Conservation (phyloP, 352 stramenopile genomes). For the Phytophthora sp. region DNA sequence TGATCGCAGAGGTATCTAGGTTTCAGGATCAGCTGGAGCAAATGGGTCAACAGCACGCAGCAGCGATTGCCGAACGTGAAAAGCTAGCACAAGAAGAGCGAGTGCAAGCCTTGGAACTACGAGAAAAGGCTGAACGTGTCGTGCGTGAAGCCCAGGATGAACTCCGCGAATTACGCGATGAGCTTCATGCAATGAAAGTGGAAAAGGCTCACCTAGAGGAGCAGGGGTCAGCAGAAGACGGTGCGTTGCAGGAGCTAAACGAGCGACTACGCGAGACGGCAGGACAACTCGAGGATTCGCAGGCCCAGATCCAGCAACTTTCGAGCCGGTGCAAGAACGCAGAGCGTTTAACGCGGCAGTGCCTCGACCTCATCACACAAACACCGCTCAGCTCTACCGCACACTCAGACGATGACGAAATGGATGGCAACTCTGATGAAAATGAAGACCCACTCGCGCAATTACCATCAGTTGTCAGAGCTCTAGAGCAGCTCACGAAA, state of each 20-base stretch:
- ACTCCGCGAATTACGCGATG: slow-evolving; percentile 35
- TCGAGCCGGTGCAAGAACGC: slow-evolving; percentile 36
- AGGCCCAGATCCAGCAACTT: slow-evolving; percentile 42
- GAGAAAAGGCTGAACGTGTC: slow-evolving; percentile 26
- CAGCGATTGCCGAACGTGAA: slow-evolving; percentile 20
- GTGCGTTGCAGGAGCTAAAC: slow-evolving; percentile 63
- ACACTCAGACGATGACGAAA: slow-evolving; percentile 10
- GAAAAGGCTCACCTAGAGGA: slow-evolving; percentile 55
- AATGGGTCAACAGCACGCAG: slow-evolving; percentile 29
- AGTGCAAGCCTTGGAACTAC: slow-evolving; percentile 41
- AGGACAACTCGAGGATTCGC: slow-evolving; percentile 37
- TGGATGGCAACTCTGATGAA: slow-evolving; percentile 5
- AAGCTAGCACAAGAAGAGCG: slow-evolving; percentile 27
- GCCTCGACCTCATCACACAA: slow-evolving; percentile 39
- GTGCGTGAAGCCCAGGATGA: slow-evolving; percentile 36
- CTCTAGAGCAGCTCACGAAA: slow-evolving; percentile 30
- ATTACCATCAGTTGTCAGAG: slow-evolving; percentile 23
- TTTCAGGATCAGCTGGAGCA: slow-evolving; percentile 46
- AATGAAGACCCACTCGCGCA: slow-evolving; percentile 13
- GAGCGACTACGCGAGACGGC: slow-evolving; percentile 53
- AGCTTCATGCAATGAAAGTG: slow-evolving; percentile 39
- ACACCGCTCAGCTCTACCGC: slow-evolving; percentile 7
- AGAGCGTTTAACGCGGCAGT: slow-evolving; percentile 22
- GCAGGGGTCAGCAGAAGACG: slow-evolving; percentile 51
- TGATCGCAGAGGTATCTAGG: slow-evolving; percentile 53